Percentiles rank a stretch among this genome's conserved stretches.
phyloP scores from a whole-genome alignment of 139 green algal genomes.

The Chlamydomonas asymmetrica region DNA sequence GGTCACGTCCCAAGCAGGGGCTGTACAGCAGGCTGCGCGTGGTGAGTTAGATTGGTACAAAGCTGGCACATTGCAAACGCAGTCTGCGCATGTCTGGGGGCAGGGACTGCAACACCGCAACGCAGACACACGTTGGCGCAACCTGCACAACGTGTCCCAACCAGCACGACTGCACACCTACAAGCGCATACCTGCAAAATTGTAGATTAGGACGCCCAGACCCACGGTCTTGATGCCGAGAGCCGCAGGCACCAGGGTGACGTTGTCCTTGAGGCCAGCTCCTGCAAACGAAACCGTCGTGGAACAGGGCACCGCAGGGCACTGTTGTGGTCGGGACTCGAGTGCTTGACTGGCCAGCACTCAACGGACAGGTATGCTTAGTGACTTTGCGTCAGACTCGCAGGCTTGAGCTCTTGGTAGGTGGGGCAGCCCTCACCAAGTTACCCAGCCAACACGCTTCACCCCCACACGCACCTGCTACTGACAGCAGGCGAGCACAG shows the following conservation, averaged over 20 bases:
- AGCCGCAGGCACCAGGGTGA: slow-evolving; percentile 9
- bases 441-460: background rate
- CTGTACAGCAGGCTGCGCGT: too few species aligned
- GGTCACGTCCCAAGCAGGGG: too few species aligned
- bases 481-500: slow-evolving; percentile 17
- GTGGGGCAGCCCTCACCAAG: background rate
- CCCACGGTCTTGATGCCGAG: slow-evolving; percentile 21
- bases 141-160: too few species aligned
- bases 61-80: too few species aligned
- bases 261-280: slow-evolving; percentile 22
- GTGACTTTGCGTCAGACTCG: background rate
- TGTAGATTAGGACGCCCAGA: slow-evolving; percentile 6
- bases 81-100: too few species aligned
- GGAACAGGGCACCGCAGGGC: too few species aligned
- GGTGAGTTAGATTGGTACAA: too few species aligned
- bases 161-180: too few species aligned
- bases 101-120: too few species aligned
- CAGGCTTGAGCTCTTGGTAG: background rate
- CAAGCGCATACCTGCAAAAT: too few species aligned
- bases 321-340: background rate
- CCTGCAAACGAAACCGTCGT: background rate
- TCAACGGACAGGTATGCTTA: background rate
- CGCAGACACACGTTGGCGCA: too few species aligned
- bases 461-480: slow-evolving; percentile 11
- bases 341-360: background rate